phyloP scores from a whole-genome alignment of 768 basidiomycete genomes.

The Amanita thiersii region DNA sequence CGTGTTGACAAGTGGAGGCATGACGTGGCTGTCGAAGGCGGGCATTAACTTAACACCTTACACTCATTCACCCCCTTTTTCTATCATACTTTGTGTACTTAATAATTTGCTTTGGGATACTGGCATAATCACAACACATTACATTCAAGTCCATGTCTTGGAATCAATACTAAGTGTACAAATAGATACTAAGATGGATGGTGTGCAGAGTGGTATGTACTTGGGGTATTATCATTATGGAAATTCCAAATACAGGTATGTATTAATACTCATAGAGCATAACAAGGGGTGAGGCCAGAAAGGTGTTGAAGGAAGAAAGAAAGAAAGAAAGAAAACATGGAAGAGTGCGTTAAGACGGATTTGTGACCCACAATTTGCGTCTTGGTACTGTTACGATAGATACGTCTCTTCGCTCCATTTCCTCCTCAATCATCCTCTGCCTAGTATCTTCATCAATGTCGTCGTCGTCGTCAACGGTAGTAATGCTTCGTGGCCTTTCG shows the following conservation, averaged over 20 bases:
- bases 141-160: no score
- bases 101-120: no score
- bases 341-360: conserved; percentile 37
- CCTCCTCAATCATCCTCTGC: conserved; percentile 72
- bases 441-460: conserved; percentile 69
- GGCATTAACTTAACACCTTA: neutral
- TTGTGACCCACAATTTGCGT: conserved; percentile 66
- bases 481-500: conserved; percentile 39
- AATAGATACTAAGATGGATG: neutral
- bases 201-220: neutral
- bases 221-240: neutral
- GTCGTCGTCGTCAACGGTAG: conserved; percentile 55
- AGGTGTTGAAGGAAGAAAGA: no score
- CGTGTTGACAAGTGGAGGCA: conserved; percentile 78
- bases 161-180: neutral
- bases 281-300: no score
- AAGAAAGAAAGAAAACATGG: conserved; percentile 7
- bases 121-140: no score
- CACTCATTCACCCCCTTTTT: neutral
- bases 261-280: no score
- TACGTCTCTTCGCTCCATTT: conserved; percentile 75
- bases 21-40: conserved; percentile 69
- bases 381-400: conserved; percentile 76
- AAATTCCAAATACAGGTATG: no score
- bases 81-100: neutral